Base-by-base conservation (phyloP, 2,329 filamentous ascomycete species). In the Pseudocercospora pini-densiflorae region DNA sequence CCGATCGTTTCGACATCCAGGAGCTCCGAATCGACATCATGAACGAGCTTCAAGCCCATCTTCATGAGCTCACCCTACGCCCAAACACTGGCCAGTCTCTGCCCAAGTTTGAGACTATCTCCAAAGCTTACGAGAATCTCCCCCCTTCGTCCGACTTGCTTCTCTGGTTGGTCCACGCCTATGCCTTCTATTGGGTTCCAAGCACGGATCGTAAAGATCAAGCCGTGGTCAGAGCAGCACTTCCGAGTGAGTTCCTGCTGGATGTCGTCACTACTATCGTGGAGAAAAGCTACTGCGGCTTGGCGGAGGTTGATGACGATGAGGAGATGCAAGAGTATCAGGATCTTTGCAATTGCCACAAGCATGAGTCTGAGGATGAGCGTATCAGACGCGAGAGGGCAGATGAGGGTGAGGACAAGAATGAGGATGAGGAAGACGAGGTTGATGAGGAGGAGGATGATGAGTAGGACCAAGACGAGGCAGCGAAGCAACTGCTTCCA, bases 1-100 rank as follows among this genome's bases (percentile, higher is more conserved):
- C 16, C 16, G 63, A 65, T 14, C 51, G 63, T n/a, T 61, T 65
- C 36, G 63, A 65, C 47, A 53, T 23, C 9, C 31, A 43, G 3
- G 53, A 29, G 4, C 31, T 65, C 5, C 31, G 45, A 14, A 31
- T 5, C 21, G n/a, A 21, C 6, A 29, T 43, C 27, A 19, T 59
- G 14, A 10, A 45, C 10, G n/a, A 19, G 16, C 43, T 49, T 4
- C 33, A 29, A 21, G 19, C 14, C 1, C 29, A 33, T 12, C 21
- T 54, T n/a, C 19, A 27, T 21, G 43, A 40, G 5, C 54, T n/a
- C 9, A 8, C 51, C 7, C 36, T 65, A 10, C 33, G 12, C 63
- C 63, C 7, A 51, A 31, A 5, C 51, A 49, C 23, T 16, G 61
- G 49, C 29, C 27, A 6, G 36, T 61, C n/a, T 27, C 43, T 14